These are phyloP conservation scores for Carex scoparia DNA, from an alignment of 176 grass and related monocot species.

Conservation along the genomic window DNA sequence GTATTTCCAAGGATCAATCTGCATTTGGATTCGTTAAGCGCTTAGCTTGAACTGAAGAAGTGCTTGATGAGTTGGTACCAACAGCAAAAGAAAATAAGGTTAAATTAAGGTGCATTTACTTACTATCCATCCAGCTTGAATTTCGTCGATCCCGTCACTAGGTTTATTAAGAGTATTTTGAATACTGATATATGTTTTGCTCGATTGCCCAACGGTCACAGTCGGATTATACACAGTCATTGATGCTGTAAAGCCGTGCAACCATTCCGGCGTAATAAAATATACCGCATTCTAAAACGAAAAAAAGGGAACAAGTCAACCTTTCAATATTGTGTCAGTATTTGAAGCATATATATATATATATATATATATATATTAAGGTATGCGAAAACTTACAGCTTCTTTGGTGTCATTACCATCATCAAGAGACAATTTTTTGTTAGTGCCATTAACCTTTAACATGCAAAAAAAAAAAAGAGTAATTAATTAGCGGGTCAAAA, in stretches of 20 bases:
- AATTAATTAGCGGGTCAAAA: too few species aligned
- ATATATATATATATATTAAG: not conserved
- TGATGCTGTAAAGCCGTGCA: not conserved
- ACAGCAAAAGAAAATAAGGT: not conserved
- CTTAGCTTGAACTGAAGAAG: not conserved
- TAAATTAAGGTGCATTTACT: not conserved
- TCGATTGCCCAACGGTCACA: not conserved
- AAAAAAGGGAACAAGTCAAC: not conserved
- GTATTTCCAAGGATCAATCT: conserved; percentile 6
- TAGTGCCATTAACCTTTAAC: too few species aligned
- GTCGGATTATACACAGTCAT: not conserved
- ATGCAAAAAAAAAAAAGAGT: too few species aligned
- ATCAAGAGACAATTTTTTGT: not conserved
- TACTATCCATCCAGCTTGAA: not conserved
- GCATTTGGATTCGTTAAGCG: not conserved
- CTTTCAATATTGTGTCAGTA: not conserved
- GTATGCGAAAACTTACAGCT: not conserved
- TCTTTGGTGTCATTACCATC: not conserved
- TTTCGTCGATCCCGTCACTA: not conserved
- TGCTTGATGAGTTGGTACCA: not conserved
- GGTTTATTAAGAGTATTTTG: conserved; percentile 1
- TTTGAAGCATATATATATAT: not conserved
- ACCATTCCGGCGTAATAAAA: not conserved
- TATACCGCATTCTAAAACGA: not conserved
- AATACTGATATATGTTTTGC: not conserved